Percentiles rank a stretch among this genome's conserved stretches.
These are phyloP conservation scores for Macrolepiota fuliginosa DNA, from an alignment of 768 basidiomycete genomes.

Conservation along the genomic window DNA sequence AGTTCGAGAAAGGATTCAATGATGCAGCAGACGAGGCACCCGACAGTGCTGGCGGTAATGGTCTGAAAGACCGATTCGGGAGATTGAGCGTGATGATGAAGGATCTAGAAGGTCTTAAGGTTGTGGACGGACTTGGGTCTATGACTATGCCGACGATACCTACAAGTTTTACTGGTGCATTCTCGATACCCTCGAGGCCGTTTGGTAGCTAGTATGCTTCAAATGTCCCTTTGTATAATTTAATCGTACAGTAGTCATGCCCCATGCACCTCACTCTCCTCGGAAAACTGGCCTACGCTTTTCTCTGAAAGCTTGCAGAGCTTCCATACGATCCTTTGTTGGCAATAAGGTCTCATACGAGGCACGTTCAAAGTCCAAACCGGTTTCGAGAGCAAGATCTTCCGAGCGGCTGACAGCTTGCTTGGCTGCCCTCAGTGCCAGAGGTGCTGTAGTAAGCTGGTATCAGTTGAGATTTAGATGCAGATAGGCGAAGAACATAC, in stretches of 20 bases:
- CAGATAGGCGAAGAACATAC: constrained; percentile 31
- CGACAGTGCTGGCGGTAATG: constrained; percentile 40
- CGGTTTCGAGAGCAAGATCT: constrained; percentile 78
- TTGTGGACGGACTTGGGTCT: constrained; percentile 48
- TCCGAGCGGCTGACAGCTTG: constrained; percentile 77
- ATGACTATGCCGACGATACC: constrained; percentile 59
- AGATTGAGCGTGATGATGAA: constrained; percentile 85
- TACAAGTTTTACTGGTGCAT: constrained; percentile 49
- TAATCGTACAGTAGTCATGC: constrained; percentile 20
- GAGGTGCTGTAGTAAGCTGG: constrained; percentile 53
- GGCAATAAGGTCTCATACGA: constrained; percentile 80
- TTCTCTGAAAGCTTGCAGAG: constrained; percentile 81
- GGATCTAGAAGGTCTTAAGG: constrained; percentile 70
- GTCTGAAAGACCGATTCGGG: constrained; percentile 64
- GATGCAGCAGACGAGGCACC: constrained; percentile 43
- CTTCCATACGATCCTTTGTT: constrained; percentile 78
- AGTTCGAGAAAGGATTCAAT: constrained; percentile 80
- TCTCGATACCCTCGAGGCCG: constrained; percentile 38
- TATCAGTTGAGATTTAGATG: background rate
- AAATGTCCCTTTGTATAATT: constrained; percentile 20
- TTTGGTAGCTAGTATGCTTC: constrained; percentile 30
- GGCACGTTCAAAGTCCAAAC: constrained; percentile 89
- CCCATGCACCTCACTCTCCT: constrained; percentile 57
- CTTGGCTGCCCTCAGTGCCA: constrained; percentile 88
- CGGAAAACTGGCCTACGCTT: constrained; percentile 78